Conservation (phyloP, 345 rosid species). For the Diplotaxis tenuifolia region DNA sequence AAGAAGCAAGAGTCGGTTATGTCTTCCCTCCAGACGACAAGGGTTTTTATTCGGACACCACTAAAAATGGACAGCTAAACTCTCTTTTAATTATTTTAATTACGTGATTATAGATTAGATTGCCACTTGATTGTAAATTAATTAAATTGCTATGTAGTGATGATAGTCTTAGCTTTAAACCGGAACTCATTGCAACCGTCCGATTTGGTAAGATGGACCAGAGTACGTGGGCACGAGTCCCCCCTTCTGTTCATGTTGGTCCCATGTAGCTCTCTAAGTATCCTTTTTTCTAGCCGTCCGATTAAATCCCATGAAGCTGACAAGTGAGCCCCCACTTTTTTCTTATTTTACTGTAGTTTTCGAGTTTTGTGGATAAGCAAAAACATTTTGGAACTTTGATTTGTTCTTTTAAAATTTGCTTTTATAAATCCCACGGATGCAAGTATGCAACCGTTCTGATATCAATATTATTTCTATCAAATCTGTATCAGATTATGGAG, state of each 20-base stretch:
- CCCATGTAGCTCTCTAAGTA: constrained; percentile 21
- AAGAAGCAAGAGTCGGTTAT: constrained; percentile 42
- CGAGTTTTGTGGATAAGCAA: constrained; percentile 3
- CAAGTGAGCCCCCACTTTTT: constrained; percentile 39
- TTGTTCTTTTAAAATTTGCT: neutral
- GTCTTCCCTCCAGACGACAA: constrained; percentile 40
- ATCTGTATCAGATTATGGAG: constrained; percentile 16
- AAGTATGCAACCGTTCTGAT: constrained; percentile 13
- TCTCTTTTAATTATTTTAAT: constrained; percentile 20
- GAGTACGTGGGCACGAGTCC: constrained; percentile 36
- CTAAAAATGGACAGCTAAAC: constrained; percentile 38
- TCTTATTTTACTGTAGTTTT: neutral
- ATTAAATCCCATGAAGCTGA: constrained; percentile 40
- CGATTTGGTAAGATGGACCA: constrained; percentile 28
- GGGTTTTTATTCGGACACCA: constrained; percentile 42
- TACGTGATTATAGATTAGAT: constrained; percentile 31
- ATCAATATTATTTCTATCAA: neutral
- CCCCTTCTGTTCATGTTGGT: constrained; percentile 31
- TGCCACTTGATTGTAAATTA: constrained; percentile 19
- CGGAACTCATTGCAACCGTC: constrained; percentile 29
- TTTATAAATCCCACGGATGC: constrained; percentile 24
- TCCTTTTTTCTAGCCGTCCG: constrained; percentile 35
- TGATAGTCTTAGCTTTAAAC: constrained; percentile 12
- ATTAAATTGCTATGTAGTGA: neutral
- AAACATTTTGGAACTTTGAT: neutral